phyloP scores from a whole-genome alignment of 768 basidiomycete genomes.

The Amylocystis lapponica region DNA sequence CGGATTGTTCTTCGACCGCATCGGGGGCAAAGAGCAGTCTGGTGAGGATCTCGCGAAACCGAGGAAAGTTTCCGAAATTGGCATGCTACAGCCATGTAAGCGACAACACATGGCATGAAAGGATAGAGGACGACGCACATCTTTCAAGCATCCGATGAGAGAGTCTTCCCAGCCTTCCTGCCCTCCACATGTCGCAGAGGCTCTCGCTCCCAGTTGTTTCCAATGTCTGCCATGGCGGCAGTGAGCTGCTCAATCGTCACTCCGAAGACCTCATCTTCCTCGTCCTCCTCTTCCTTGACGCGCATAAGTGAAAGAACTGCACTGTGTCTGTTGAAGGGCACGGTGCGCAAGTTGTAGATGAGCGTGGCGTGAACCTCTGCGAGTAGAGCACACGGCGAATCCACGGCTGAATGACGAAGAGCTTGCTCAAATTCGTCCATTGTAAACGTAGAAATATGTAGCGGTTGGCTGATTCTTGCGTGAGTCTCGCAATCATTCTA shows the following conservation, averaged over 20 bases:
- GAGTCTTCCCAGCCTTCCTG: slow-evolving; percentile 90
- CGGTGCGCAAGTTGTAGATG: slow-evolving; percentile 85
- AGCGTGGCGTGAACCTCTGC: slow-evolving; percentile 86
- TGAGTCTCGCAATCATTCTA: too few species aligned
- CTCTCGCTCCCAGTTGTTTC: slow-evolving; percentile 84
- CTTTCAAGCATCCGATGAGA: slow-evolving; percentile 80
- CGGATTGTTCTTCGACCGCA: slow-evolving; percentile 35
- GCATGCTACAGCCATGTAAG: slow-evolving; percentile 53
- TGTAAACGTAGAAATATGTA: slow-evolving; percentile 83
- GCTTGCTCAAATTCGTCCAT: slow-evolving; percentile 92
- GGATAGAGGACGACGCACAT: slow-evolving; percentile 55
- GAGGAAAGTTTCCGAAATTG: slow-evolving; percentile 64
- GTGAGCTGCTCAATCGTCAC: slow-evolving; percentile 59
- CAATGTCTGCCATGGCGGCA: slow-evolving; percentile 68
- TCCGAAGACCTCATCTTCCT: slow-evolving; percentile 44
- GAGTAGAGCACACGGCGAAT: slow-evolving; percentile 71
- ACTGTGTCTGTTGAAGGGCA: slow-evolving; percentile 68
- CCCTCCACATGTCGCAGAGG: slow-evolving; percentile 67
- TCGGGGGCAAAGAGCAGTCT: slow-evolving; percentile 70
- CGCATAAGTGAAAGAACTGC: slow-evolving; percentile 63
- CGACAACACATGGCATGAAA: not conserved
- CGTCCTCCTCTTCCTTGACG: slow-evolving; percentile 34
- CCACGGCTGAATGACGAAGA: slow-evolving; percentile 65
- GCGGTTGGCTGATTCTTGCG: slow-evolving; percentile 71
- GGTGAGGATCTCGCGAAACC: slow-evolving; percentile 64